phyloP scores from a whole-genome alignment of 768 basidiomycete species.

The Amylocystis lapponica region DNA sequence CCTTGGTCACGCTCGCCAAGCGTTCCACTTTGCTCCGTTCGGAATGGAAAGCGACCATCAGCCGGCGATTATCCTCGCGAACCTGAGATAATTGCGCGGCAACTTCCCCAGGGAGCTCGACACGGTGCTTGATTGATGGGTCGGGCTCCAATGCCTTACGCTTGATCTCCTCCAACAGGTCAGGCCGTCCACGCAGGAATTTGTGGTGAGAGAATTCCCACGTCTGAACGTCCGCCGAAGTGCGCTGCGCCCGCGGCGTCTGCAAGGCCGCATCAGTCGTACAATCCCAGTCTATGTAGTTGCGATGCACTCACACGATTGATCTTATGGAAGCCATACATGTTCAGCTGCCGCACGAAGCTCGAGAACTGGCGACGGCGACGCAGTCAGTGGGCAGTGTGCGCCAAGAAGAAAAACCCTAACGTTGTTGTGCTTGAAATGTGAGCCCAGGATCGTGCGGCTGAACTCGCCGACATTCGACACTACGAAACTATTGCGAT shows the following conservation, averaged over 20 bases:
- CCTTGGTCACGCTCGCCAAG: slow-evolving; percentile 50
- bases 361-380: slow-evolving; percentile 65
- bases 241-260: slow-evolving; percentile 80
- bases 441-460: slow-evolving; percentile 74
- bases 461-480: slow-evolving; percentile 85
- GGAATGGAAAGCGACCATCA: slow-evolving; percentile 44
- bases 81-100: slow-evolving; percentile 59
- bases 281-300: too few relatives aligned
- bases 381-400: not conserved
- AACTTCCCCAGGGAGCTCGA: slow-evolving; percentile 80
- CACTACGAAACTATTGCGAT: slow-evolving; percentile 60
- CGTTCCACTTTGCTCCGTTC: slow-evolving; percentile 61
- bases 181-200: slow-evolving; percentile 74
- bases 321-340: slow-evolving; percentile 96
- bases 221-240: slow-evolving; percentile 73
- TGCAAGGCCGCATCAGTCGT: slow-evolving; percentile 24
- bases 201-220: slow-evolving; percentile 91
- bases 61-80: slow-evolving; percentile 64
- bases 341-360: slow-evolving; percentile 92
- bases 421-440: slow-evolving; percentile 90
- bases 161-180: slow-evolving; percentile 81
- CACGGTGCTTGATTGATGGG: slow-evolving; percentile 61
- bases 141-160: slow-evolving; percentile 82
- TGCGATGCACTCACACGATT: slow-evolving; percentile 60
- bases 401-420: slow-evolving; percentile 22